phyloP scores from a whole-genome alignment of 306 rosid genomes.

The Phaseolus lunatus region DNA sequence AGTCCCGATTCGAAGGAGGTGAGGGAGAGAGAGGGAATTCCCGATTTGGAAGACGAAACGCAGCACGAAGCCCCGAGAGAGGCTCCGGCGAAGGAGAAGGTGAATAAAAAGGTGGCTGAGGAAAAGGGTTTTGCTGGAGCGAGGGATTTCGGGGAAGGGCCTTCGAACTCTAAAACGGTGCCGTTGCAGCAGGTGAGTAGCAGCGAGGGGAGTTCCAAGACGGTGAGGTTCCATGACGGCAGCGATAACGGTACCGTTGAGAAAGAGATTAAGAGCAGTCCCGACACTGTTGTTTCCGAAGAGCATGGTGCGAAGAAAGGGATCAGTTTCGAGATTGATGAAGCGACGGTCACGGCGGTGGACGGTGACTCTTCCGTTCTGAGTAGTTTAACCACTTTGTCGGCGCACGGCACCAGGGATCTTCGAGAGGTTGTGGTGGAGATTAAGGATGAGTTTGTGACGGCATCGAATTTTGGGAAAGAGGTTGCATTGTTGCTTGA shows the following conservation, averaged over 20 bases:
- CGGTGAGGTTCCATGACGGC: slow-evolving; percentile 60
- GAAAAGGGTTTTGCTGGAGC: slow-evolving; percentile 16
- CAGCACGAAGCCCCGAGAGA: slow-evolving; percentile 68
- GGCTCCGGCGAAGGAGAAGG: slow-evolving; percentile 50
- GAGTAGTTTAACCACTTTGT: slow-evolving; percentile 81
- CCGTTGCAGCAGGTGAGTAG: slow-evolving; percentile 53
- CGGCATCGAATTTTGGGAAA: slow-evolving; percentile 78
- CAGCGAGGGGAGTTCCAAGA: slow-evolving; percentile 69
- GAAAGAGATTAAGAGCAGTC: slow-evolving; percentile 66
- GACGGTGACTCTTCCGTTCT: slow-evolving; percentile 82
- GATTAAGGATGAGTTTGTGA: slow-evolving; percentile 84
- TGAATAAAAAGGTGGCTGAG: slow-evolving; percentile 50
- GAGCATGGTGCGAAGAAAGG: slow-evolving; percentile 67
- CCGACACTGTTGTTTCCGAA: slow-evolving; percentile 64
- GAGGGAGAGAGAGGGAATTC: slow-evolving; percentile 97
- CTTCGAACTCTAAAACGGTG: slow-evolving; percentile 71
- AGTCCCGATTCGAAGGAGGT: slow-evolving; percentile 95
- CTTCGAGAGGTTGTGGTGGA: slow-evolving; percentile 86
- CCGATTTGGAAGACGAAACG: slow-evolving; percentile 93
- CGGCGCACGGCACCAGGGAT: slow-evolving; percentile 77
- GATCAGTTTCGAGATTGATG: slow-evolving; percentile 81
- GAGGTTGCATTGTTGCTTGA: slow-evolving; percentile 94
- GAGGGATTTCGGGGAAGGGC: slow-evolving; percentile 73
- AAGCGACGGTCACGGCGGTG: slow-evolving; percentile 47
- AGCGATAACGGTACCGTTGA: slow-evolving; percentile 51